Conservation (phyloP, 179 eudicot species). For the Amaranthus tricolor region DNA sequence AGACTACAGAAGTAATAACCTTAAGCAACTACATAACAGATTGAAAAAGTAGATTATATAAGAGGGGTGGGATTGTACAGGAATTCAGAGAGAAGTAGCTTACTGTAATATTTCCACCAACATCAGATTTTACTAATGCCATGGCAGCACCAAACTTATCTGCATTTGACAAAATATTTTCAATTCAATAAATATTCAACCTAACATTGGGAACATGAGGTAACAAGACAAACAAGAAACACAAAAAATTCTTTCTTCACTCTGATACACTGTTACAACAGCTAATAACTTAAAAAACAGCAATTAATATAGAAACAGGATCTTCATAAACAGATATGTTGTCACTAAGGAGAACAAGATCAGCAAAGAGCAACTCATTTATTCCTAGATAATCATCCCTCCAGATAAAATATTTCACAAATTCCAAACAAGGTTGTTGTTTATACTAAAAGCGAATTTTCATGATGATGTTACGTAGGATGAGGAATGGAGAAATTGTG, state of each 20-base stretch:
- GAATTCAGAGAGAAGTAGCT: conserved; percentile 14
- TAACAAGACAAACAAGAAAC: background rate
- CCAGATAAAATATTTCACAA: background rate
- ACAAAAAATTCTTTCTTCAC: background rate
- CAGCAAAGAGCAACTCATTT: background rate
- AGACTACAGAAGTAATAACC: background rate
- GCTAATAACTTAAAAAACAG: background rate
- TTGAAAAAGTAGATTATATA: background rate
- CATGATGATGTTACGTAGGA: background rate
- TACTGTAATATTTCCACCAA: conserved; percentile 83
- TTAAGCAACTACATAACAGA: background rate
- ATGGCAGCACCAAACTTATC: conserved; percentile 92
- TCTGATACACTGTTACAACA: background rate
- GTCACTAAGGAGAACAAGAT: background rate
- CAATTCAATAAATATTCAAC: background rate
- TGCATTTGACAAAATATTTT: conserved; percentile 26
- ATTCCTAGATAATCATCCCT: background rate
- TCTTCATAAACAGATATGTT: background rate
- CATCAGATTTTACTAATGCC: conserved; percentile 78
- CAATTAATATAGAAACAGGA: background rate
- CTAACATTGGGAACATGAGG: background rate
- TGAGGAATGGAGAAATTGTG: background rate
- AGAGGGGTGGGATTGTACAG: background rate
- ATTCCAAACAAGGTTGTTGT: background rate
- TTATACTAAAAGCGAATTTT: no score